Conservation (phyloP, 805 yeast genomes). For the Lachancea quebecensis region DNA sequence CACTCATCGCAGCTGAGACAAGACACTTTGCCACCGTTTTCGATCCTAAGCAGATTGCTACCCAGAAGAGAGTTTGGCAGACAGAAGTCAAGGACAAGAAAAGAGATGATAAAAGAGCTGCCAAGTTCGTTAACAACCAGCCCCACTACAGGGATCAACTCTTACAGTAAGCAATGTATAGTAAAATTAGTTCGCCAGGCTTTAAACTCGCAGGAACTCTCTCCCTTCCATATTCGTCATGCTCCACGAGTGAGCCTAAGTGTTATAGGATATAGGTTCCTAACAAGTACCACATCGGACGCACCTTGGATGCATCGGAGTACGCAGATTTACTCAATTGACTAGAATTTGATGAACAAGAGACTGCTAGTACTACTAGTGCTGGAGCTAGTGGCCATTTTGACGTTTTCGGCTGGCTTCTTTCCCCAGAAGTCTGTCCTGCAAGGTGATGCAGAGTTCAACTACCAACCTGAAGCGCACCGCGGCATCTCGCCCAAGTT, state of each 20-base stretch:
- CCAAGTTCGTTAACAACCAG: constrained; percentile 80
- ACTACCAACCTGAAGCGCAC: constrained; percentile 29
- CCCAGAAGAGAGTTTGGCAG: constrained; percentile 66
- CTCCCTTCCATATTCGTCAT: too few species aligned
- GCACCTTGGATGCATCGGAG: too few species aligned
- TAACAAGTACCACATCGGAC: too few species aligned
- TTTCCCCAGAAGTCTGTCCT: constrained; percentile 83
- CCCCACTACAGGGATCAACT: constrained; percentile 81
- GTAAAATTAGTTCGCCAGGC: not conserved
- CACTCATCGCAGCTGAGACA: constrained; percentile 80
- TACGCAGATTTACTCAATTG: not conserved
- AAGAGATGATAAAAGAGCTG: constrained; percentile 49
- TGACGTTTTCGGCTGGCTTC: constrained; percentile 72
- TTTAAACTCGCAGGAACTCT: too few species aligned
- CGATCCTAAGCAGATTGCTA: constrained; percentile 40
- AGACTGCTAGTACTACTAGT: constrained; percentile 10
- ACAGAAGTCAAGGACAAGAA: constrained; percentile 46
- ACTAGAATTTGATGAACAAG: constrained; percentile 5
- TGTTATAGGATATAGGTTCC: too few species aligned
- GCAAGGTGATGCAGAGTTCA: constrained; percentile 46
- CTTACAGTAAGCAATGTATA: constrained; percentile 32
- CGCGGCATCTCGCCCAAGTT: constrained; percentile 37
- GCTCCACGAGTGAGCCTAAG: too few species aligned
- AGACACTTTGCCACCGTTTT: constrained; percentile 38
- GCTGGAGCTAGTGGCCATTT: constrained; percentile 46